These are phyloP conservation scores for Fusarium torulosum DNA, from an alignment of 2,329 filamentous ascomycete genomes.

Conservation along the genomic window DNA sequence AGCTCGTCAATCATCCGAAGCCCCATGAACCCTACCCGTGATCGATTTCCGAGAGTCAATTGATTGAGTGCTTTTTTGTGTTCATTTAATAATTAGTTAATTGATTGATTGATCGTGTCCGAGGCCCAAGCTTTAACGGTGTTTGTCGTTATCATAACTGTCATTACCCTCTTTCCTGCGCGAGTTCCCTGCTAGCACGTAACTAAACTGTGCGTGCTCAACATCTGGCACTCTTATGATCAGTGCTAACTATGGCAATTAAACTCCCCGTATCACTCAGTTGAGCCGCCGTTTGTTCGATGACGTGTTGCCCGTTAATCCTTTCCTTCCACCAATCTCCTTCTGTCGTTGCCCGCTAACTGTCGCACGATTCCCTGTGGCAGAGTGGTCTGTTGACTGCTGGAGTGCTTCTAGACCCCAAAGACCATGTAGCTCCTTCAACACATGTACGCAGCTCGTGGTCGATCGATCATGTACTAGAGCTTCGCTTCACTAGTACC, in stretches of 20 bases:
- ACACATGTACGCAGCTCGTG: conserved; percentile 6
- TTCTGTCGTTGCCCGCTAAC: background rate
- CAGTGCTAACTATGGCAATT: conserved; percentile 43
- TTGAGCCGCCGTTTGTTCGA: conserved; percentile 41
- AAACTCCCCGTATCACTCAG: conserved; percentile 39
- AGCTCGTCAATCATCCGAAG: conserved; percentile 13
- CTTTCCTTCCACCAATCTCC: conserved; percentile 34
- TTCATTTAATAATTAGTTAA: background rate
- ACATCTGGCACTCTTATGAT: conserved; percentile 38
- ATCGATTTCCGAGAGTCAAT: conserved; percentile 18
- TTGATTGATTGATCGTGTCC: background rate
- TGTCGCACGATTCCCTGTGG: background rate
- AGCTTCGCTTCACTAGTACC: background rate
- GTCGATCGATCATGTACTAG: conserved; percentile 9
- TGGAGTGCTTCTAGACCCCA: conserved; percentile 53
- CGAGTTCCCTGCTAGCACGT: conserved; percentile 10
- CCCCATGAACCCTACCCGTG: conserved; percentile 1
- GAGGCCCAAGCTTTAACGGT: conserved; percentile 19
- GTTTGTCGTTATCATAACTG: conserved; percentile 1
- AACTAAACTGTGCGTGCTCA: conserved; percentile 7
- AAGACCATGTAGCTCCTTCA: background rate
- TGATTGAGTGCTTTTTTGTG: conserved; percentile 2
- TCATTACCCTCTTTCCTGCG: conserved; percentile 15
- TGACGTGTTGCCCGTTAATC: conserved; percentile 18
- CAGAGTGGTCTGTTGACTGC: background rate